Percentiles rank a stretch among this genome's conserved stretches.
phyloP scores from a whole-genome alignment of 106 monocot genomes.

The Platanthera guangdongensis region DNA sequence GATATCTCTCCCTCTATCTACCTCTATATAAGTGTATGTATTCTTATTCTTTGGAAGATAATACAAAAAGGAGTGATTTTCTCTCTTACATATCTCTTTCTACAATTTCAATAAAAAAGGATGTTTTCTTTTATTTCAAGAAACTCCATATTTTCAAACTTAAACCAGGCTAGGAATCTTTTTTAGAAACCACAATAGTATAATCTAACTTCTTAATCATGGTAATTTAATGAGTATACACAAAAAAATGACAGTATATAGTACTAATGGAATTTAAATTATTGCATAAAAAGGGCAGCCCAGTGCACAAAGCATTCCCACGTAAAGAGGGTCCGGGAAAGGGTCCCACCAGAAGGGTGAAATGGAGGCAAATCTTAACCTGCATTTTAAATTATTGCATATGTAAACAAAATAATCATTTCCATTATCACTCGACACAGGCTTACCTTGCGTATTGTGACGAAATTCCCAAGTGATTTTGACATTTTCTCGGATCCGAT shows the following conservation, averaged over 20 bases:
- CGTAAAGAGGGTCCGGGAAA: too few species aligned
- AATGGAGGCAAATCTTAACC: too few species aligned
- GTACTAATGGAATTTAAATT: neutral
- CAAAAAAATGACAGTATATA: neutral
- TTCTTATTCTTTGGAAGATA: too few species aligned
- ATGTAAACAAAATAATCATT: neutral
- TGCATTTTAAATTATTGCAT: neutral
- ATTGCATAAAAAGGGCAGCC: neutral
- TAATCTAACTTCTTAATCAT: neutral
- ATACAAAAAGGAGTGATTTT: too few species aligned
- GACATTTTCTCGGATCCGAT: slow-evolving; percentile 91
- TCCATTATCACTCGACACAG: neutral
- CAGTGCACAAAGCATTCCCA: too few species aligned
- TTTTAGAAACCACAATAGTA: neutral
- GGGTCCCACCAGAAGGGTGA: too few species aligned
- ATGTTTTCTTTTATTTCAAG: neutral
- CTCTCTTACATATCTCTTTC: too few species aligned
- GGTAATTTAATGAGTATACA: neutral
- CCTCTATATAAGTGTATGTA: too few species aligned
- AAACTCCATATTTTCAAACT: neutral
- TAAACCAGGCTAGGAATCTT: neutral
- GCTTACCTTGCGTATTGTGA: slow-evolving; percentile 79
- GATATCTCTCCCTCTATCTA: too few species aligned
- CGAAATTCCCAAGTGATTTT: slow-evolving; percentile 84
- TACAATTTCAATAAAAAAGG: too few species aligned